phyloP scores from a whole-genome alignment of 495 filamentous ascomycete species.

The Aspergillus cristatus region DNA sequence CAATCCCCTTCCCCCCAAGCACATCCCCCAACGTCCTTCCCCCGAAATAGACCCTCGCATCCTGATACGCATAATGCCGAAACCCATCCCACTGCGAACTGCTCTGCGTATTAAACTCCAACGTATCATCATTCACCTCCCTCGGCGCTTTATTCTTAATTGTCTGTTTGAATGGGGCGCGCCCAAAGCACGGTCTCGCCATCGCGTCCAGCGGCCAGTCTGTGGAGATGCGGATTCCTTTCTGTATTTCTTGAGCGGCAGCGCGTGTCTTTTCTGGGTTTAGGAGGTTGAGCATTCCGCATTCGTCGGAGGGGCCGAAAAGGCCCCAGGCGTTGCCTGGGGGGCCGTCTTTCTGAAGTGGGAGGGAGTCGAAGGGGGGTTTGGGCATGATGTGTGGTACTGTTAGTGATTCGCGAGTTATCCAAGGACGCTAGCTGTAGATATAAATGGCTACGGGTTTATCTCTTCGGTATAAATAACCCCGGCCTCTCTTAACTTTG shows the following conservation, averaged over 20 bases:
- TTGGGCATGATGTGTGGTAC: too few relatives aligned
- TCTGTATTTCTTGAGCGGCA: slow-evolving; percentile 41
- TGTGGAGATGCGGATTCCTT: slow-evolving; percentile 36
- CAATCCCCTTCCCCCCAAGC: slow-evolving; percentile 24
- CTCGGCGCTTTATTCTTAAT: slow-evolving; percentile 31
- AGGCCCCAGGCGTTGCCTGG: slow-evolving; percentile 44
- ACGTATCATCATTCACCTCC: slow-evolving; percentile 48
- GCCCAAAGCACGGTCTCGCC: slow-evolving; percentile 18
- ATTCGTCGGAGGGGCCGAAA: slow-evolving; percentile 32
- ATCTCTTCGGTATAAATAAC: too few relatives aligned
- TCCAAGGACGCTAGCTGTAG: too few relatives aligned
- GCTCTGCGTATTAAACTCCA: slow-evolving; percentile 53
- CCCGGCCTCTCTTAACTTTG: too few relatives aligned
- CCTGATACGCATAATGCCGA: slow-evolving; percentile 43
- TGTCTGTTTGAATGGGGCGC: slow-evolving; percentile 20
- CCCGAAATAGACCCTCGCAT: too few relatives aligned
- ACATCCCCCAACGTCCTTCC: too few relatives aligned
- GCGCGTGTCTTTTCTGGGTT: slow-evolving; percentile 35
- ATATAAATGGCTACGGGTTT: too few relatives aligned
- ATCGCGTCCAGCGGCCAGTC: slow-evolving; percentile 29
- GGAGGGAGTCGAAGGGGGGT: slow-evolving; percentile 36
- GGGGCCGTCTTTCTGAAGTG: slow-evolving; percentile 34
- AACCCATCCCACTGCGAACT: slow-evolving; percentile 51
- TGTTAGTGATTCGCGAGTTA: too few relatives aligned
- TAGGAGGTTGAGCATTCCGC: slow-evolving; percentile 44